Percentiles rank a stretch among this genome's conserved stretches.
phyloP scores from a whole-genome alignment of 129 eudicot species.

The Centella asiatica region DNA sequence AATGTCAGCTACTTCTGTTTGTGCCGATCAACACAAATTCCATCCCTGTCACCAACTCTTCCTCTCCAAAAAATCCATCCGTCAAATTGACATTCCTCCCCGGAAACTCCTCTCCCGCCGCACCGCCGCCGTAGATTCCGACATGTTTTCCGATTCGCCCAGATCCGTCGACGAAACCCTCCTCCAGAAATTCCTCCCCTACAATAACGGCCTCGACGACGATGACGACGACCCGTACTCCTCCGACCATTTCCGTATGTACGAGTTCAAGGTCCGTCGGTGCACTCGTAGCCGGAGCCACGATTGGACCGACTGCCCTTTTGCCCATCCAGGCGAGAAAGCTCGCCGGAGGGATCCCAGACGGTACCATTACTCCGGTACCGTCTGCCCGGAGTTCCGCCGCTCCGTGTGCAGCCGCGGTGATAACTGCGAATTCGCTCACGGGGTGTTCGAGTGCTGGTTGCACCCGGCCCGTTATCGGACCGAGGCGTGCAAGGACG shows the following conservation, averaged over 20 bases:
- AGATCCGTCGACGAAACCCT: slow-evolving; percentile 15
- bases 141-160: slow-evolving; percentile 18
- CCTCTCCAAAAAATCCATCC: slow-evolving; percentile 38
- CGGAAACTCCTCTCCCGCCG: slow-evolving; percentile 62
- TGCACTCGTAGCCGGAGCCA: slow-evolving; percentile 72
- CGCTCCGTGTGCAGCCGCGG: slow-evolving; percentile 55
- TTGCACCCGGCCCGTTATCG: slow-evolving; percentile 75
- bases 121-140: slow-evolving; percentile 10
- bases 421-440: slow-evolving; percentile 67
- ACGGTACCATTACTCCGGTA: slow-evolving; percentile 48
- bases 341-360: slow-evolving; percentile 77
- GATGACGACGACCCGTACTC: slow-evolving; percentile 52
- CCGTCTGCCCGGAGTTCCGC: slow-evolving; percentile 57
- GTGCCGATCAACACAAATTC: slow-evolving; percentile 40
- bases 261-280: slow-evolving; percentile 66
- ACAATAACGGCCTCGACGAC: slow-evolving; percentile 28
- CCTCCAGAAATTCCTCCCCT: slow-evolving; percentile 46
- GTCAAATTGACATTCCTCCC: slow-evolving; percentile 69
- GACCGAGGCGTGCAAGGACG: slow-evolving; percentile 81
- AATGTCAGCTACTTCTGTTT: slow-evolving; percentile 40
- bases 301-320: slow-evolving; percentile 92
- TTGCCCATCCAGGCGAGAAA: slow-evolving; percentile 85
- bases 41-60: slow-evolving; percentile 38
- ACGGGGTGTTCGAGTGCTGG: slow-evolving; percentile 86
- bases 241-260: slow-evolving; percentile 67